phyloP scores from a whole-genome alignment of 257 asterid species.

The Plantago elongata region DNA sequence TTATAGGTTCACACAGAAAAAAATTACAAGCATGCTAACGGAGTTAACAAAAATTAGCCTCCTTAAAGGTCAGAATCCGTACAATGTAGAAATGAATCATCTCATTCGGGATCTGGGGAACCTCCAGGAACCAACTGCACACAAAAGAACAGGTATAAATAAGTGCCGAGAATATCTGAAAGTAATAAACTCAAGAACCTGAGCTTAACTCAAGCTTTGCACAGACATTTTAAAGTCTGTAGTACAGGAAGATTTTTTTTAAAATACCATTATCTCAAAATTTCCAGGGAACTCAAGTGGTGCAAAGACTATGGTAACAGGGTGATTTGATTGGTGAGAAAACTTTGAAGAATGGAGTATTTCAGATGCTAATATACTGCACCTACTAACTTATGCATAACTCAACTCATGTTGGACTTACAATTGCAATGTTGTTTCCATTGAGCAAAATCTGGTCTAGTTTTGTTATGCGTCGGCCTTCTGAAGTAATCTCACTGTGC shows the following conservation, averaged over 20 bases:
- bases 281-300: too few species aligned
- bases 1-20: not conserved
- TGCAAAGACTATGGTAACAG: too few species aligned
- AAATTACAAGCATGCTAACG: slow-evolving; percentile 12
- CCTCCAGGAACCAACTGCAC: slow-evolving; percentile 38
- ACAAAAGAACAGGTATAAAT: not conserved
- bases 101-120: slow-evolving; percentile 33
- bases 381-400: not conserved
- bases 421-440: slow-evolving; percentile 95
- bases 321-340: too few species aligned
- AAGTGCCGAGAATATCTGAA: not conserved
- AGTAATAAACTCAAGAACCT: too few species aligned
- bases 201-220: not conserved
- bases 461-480: slow-evolving; percentile 86
- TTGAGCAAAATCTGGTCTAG: slow-evolving; percentile 90
- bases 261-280: too few species aligned
- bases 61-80: slow-evolving; percentile 2
- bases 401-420: slow-evolving; percentile 32
- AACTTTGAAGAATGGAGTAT: too few species aligned
- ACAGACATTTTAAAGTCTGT: not conserved
- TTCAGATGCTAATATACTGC: too few species aligned
- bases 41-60: slow-evolving; percentile 9
- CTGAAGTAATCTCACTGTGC: slow-evolving; percentile 85
- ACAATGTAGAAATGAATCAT: slow-evolving; percentile 4
- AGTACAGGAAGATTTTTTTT: not conserved